A percentile compares a stretch with the other conserved stretches of the same genome.
Evolutionary conservation across 805 yeast species (phyloP).

Genomic region (Candida ascalaphidarum): DNA sequence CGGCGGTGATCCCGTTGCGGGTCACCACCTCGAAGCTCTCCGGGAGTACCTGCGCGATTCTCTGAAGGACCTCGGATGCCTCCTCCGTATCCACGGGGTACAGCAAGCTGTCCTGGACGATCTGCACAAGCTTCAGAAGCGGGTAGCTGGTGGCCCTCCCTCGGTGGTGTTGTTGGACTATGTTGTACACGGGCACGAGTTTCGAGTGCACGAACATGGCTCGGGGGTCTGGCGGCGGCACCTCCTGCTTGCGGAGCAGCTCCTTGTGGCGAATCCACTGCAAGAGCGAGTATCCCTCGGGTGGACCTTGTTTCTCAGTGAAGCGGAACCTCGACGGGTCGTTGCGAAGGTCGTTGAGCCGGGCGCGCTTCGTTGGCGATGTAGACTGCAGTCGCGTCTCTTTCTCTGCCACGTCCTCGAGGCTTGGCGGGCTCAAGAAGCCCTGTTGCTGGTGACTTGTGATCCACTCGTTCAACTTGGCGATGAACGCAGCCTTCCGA

Average conservation of each 20-base stretch:
- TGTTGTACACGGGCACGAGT: slow-evolving; percentile 21
- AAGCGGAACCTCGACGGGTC: slow-evolving; percentile 27
- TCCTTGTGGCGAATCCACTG: slow-evolving; percentile 34
- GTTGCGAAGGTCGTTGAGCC: too few relatives aligned
- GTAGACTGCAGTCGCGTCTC: too few relatives aligned
- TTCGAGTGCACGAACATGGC: slow-evolving; percentile 17
- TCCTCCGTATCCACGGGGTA: slow-evolving; percentile 23
- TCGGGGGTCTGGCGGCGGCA: slow-evolving; percentile 10
- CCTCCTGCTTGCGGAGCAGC: slow-evolving; percentile 5
- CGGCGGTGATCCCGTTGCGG: slow-evolving; percentile 14
- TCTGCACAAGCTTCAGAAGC: slow-evolving; percentile 15
- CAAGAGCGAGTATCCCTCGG: slow-evolving; percentile 22
- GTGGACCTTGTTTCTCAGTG: slow-evolving; percentile 14
- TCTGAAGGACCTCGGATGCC: slow-evolving; percentile 16
- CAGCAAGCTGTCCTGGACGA: slow-evolving; percentile 22
- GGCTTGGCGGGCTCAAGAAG: too few relatives aligned
- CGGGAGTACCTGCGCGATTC: slow-evolving; percentile 12
- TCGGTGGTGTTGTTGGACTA: slow-evolving; percentile 19
- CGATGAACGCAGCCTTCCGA: too few relatives aligned
- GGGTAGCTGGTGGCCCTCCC: slow-evolving; percentile 9
- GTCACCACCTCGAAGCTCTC: slow-evolving; percentile 12
- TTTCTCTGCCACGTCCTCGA: too few relatives aligned
- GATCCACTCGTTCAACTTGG: too few relatives aligned
- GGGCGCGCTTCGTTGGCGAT: too few relatives aligned
- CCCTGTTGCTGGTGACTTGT: too few relatives aligned